Percentiles rank a stretch among this genome's conserved stretches.
Conservation (phyloP, 1,139 yeast genomes). For the Debaryomyces sp. region DNA sequence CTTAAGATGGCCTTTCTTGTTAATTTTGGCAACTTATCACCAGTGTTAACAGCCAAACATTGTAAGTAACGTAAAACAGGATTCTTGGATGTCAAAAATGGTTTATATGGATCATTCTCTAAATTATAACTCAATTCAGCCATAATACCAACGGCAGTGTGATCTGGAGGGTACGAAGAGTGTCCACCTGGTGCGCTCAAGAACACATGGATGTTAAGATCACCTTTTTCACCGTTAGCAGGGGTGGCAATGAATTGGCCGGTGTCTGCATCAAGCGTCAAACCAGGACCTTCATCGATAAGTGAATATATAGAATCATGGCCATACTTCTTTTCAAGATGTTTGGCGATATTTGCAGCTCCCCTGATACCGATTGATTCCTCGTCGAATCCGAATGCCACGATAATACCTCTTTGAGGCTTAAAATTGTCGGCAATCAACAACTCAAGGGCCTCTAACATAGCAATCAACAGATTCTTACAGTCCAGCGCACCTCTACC, state of each 20-base stretch:
- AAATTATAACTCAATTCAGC: conserved; percentile 40
- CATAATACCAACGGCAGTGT: conserved; percentile 47
- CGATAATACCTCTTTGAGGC: conserved; percentile 41
- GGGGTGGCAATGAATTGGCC: conserved; percentile 39
- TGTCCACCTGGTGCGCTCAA: conserved; percentile 50
- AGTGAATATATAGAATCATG: conserved; percentile 39
- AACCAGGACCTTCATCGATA: conserved; percentile 47
- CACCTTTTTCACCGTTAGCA: conserved; percentile 47
- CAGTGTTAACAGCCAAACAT: conserved; percentile 39
- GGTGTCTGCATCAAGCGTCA: conserved; percentile 26
- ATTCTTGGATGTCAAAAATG: conserved; percentile 34
- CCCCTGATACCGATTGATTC: conserved; percentile 43
- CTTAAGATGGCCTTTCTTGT: conserved; percentile 32
- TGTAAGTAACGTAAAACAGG: conserved; percentile 38
- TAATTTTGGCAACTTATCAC: conserved; percentile 21
- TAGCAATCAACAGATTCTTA: conserved; percentile 41
- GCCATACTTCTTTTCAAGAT: conserved; percentile 37
- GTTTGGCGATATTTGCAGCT: conserved; percentile 32
- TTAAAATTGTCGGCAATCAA: conserved; percentile 29
- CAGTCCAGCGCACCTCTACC: conserved; percentile 50
- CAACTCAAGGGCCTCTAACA: conserved; percentile 43
- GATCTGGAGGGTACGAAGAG: conserved; percentile 49
- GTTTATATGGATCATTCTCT: conserved; percentile 39
- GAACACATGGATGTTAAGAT: conserved; percentile 32
- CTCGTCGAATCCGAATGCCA: conserved; percentile 50